Evolutionary conservation across 257 asterid species (phyloP), one percentile per base, ranked within the genome.

Genomic region (Solanum paucissectum): DNA sequence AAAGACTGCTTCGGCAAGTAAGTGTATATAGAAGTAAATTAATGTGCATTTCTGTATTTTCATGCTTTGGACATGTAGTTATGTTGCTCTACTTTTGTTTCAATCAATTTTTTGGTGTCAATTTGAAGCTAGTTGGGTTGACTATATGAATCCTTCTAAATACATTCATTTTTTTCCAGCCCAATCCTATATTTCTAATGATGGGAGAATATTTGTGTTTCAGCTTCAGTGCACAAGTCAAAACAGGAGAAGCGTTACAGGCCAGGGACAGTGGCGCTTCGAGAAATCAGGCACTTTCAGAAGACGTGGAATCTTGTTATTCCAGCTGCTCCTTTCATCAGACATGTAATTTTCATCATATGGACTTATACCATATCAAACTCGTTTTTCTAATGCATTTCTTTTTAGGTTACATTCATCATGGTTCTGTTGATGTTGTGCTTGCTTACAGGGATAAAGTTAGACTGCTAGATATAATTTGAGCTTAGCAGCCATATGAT

Each of bases 201-300:
- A 90, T 49, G 71, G 60, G 84, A 42, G 46, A 21, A 90, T 37
- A 75, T 38, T 38, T 76, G 23, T 76, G 25, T 76, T 76, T 76
- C 64, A 83, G 93, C 86, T 82, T 52, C 86, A 27, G 73, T 32
- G 42, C 85, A 36, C 33, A 38, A 85, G 9, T 36, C 37, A 75
- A 71, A 23, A 16, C 90, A 89, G n/a, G 90, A 89, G 87, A 60
- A 91, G 32, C 92, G 98, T 62, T 89, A 87, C 88, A 94, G 88
- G 91, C 94, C 97, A 0, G 98, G 98, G 79, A 91, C 93, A 16
- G 95, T 89, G 52, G 98, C 99, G 46, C 90, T 96, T 38, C 96
- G 98, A 9, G 98, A 96, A 93, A 96, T 96, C 77, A 93, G 97
- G 88, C 93, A 88, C 86, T 94, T 90, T 72, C 98, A 96, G 88